Evolutionary conservation across 2,329 filamentous ascomycete species (phyloP).

Genomic region (Trichoderma asperellum): DNA sequence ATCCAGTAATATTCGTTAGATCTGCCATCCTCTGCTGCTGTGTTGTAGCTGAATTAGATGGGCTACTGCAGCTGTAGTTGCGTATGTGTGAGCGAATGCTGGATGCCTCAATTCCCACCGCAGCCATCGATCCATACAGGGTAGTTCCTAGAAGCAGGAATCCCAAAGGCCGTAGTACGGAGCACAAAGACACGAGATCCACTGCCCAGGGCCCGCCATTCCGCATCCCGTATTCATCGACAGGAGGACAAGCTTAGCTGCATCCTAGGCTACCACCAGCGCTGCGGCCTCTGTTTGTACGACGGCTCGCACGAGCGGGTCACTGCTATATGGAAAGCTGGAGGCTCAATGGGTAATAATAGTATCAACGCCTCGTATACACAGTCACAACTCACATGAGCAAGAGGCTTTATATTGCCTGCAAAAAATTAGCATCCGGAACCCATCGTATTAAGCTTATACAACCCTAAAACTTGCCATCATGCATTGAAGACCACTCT

Average conservation of each 20-base stretch:
- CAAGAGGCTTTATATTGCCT: background rate
- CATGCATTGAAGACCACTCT: background rate
- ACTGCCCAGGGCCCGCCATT: slow-evolving; percentile 12
- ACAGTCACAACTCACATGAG: background rate
- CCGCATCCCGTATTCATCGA: slow-evolving; percentile 4
- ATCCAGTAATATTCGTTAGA: slow-evolving; percentile 4
- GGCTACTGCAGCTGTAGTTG: background rate
- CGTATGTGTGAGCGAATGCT: background rate
- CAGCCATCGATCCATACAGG: background rate
- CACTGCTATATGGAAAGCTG: background rate
- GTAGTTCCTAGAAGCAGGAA: background rate
- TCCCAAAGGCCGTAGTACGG: background rate
- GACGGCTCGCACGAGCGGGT: background rate
- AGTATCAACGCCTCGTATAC: slow-evolving; percentile 12
- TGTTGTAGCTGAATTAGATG: background rate
- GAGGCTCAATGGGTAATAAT: slow-evolving; percentile 12
- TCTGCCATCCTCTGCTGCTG: slow-evolving; percentile 1
- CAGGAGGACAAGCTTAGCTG: slow-evolving; percentile 4
- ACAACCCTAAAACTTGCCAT: background rate
- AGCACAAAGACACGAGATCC: background rate
- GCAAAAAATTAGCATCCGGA: background rate
- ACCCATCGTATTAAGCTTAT: slow-evolving; percentile 10
- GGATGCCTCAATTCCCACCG: background rate
- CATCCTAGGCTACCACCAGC: background rate
- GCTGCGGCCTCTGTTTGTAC: background rate